These are phyloP conservation scores for Solanum paucissectum DNA, from an alignment of 257 asterid genomes.

Conservation along the genomic window DNA sequence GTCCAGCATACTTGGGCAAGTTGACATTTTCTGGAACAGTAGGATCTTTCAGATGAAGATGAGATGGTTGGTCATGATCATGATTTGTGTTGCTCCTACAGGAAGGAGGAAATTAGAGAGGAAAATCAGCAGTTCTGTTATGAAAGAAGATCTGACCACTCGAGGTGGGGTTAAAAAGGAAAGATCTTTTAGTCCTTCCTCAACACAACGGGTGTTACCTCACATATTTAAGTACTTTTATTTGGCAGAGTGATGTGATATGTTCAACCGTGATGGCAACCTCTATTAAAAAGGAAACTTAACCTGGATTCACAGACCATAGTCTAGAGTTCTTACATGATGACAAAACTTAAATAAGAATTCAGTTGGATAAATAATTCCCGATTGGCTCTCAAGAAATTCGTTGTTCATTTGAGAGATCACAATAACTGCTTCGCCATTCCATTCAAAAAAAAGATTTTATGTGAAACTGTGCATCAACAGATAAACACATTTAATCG, in stretches of 20 bases:
- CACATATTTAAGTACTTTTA: not conserved
- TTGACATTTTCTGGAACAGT: conserved; percentile 58
- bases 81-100: conserved; percentile 94
- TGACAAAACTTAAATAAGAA: not conserved
- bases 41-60: conserved; percentile 70
- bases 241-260: not conserved
- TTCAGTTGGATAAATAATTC: not conserved
- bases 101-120: not conserved
- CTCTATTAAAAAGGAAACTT: not conserved
- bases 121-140: not conserved
- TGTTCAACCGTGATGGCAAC: not conserved
- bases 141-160: not conserved
- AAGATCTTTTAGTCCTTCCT: not conserved
- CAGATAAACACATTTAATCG: not conserved
- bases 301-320: not conserved
- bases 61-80: conserved; percentile 89
- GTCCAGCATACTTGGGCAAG: conserved; percentile 71
- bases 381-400: not conserved
- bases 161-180: not conserved
- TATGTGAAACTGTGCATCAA: not conserved
- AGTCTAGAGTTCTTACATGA: not conserved
- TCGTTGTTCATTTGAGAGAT: not conserved
- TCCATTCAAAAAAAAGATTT: not conserved
- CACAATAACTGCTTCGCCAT: not conserved
- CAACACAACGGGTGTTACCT: not conserved